A percentile compares a stretch with the other conserved stretches of the same genome.
phyloP scores from a whole-genome alignment of 1,284 basidiomycete genomes.

The Ganoderma lingzhi region DNA sequence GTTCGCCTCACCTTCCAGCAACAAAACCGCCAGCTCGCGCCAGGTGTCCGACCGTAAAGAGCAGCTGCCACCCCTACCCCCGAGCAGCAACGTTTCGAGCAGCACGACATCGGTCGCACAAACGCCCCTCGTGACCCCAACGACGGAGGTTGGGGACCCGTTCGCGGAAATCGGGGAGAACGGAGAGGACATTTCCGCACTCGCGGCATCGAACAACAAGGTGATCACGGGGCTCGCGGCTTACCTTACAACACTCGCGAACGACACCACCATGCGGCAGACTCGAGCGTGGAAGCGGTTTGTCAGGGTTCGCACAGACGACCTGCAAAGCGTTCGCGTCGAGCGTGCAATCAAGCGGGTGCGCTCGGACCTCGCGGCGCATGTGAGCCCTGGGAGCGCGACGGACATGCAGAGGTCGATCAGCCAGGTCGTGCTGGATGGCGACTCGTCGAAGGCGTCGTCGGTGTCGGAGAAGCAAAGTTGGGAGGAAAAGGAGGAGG shows the following conservation, averaged over 20 bases:
- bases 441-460: constrained; percentile 26
- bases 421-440: constrained; percentile 41
- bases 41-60: constrained; percentile 42
- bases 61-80: constrained; percentile 21
- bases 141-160: constrained; percentile 65
- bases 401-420: constrained; percentile 40
- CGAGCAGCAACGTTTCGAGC: constrained; percentile 27
- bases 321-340: constrained; percentile 84
- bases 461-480: constrained; percentile 10
- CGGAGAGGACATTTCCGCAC: constrained; percentile 38
- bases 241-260: constrained; percentile 82
- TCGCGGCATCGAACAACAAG: constrained; percentile 46
- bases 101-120: constrained; percentile 44
- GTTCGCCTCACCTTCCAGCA: constrained; percentile 70
- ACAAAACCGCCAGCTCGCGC: constrained; percentile 47
- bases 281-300: constrained; percentile 87
- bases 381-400: constrained; percentile 49
- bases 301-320: constrained; percentile 83
- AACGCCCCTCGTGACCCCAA: constrained; percentile 60
- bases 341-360: constrained; percentile 90
- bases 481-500: constrained; percentile 39
- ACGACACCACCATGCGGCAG: constrained; percentile 66
- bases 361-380: constrained; percentile 83
- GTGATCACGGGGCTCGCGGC: constrained; percentile 77
- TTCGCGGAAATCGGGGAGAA: constrained; percentile 54